Conservation (phyloP, 2,329 filamentous ascomycete genomes). For the Fusarium chaquense region DNA sequence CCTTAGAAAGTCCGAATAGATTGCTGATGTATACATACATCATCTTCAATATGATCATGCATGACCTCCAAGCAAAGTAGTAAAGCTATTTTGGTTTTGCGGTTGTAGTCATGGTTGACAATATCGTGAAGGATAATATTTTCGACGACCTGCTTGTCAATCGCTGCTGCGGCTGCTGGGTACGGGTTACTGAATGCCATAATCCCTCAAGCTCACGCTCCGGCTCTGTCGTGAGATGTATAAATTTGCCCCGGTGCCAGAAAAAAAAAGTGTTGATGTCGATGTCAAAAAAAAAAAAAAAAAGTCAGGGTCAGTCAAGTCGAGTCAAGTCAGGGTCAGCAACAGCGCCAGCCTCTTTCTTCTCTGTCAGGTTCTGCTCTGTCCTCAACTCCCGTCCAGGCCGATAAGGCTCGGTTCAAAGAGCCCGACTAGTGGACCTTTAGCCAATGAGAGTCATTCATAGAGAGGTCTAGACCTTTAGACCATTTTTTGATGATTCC, state of each 20-base stretch:
- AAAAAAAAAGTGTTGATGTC: slow-evolving; percentile 19
- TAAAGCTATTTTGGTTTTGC: slow-evolving; percentile 11
- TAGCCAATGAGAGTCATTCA: slow-evolving; percentile 14
- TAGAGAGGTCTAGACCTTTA: slow-evolving; percentile 33
- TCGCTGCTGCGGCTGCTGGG: background rate
- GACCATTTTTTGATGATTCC: slow-evolving; percentile 8
- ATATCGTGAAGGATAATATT: slow-evolving; percentile 32
- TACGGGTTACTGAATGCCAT: slow-evolving; percentile 1
- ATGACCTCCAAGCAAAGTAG: slow-evolving; percentile 23
- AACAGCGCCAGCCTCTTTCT: background rate
- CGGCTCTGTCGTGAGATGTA: background rate
- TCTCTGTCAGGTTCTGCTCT: slow-evolving; percentile 18
- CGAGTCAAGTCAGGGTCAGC: too few relatives aligned
- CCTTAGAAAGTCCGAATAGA: background rate
- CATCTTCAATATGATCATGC: slow-evolving; percentile 15
- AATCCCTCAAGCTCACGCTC: background rate
- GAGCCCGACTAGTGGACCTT: slow-evolving; percentile 24
- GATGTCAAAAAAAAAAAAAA: slow-evolving; percentile 2
- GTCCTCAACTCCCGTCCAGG: slow-evolving; percentile 26
- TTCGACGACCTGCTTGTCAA: slow-evolving; percentile 10
- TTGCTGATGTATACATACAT: slow-evolving; percentile 20
- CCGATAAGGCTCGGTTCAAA: slow-evolving; percentile 31
- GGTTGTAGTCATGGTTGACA: slow-evolving; percentile 13
- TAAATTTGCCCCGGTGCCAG: background rate
- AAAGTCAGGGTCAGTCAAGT: slow-evolving; percentile 10